Evolutionary conservation across 768 basidiomycete species (phyloP).

Genomic region (Cystofilobasidium capitatum): DNA sequence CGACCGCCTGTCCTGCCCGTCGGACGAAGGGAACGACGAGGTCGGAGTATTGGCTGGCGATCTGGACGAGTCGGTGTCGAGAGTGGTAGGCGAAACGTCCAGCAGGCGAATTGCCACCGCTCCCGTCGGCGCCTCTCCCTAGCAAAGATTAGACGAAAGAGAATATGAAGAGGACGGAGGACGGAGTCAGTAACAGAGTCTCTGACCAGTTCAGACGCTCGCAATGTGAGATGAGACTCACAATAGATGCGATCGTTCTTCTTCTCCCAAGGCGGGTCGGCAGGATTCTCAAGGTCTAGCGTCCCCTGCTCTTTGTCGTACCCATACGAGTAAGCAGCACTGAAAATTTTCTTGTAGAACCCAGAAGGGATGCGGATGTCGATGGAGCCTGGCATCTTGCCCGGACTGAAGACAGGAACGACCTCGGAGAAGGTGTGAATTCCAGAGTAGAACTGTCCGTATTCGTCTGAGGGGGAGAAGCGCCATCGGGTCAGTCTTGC

Average conservation of each 20-base stretch:
- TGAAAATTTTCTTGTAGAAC: neutral
- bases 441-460: constrained; percentile 9
- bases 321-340: constrained; percentile 11
- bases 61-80: neutral
- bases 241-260: constrained; percentile 1
- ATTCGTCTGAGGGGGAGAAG: neutral
- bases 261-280: constrained; percentile 13
- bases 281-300: constrained; percentile 1
- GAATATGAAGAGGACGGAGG: neutral
- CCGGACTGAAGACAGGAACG: constrained; percentile 13
- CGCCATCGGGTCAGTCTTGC: neutral
- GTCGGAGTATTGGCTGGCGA: neutral
- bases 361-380: constrained; percentile 16
- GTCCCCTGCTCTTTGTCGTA: neutral
- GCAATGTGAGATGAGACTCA: too few relatives aligned
- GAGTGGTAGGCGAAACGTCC: constrained; percentile 9
- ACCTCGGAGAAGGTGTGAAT: constrained; percentile 16
- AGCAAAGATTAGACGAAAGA: neutral
- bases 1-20: neutral
- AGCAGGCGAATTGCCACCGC: constrained; percentile 1
- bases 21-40: constrained; percentile 2
- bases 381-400: neutral
- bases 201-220: too few relatives aligned
- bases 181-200: too few relatives aligned
- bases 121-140: constrained; percentile 13